Evolutionary conservation across 2,329 filamentous ascomycete genomes (phyloP).

Genomic region (Aspergillus sp.): DNA sequence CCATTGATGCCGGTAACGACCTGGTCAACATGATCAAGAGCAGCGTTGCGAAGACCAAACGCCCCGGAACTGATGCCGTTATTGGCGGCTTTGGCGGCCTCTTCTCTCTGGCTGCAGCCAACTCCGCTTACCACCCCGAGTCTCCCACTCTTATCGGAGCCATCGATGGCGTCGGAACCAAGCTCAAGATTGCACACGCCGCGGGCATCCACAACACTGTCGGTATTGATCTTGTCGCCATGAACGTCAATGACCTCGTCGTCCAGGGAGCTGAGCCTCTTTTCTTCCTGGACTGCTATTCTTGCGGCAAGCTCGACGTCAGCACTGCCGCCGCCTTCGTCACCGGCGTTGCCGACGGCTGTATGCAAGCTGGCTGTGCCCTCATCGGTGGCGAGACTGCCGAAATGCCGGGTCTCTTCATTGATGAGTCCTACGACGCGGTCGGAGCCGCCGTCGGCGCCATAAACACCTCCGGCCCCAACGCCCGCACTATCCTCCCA

Average conservation of each 20-base stretch:
- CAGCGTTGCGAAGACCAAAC: constrained; percentile 81
- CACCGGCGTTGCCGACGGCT: constrained; percentile 85
- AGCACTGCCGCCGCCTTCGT: constrained; percentile 82
- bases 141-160: constrained; percentile 87
- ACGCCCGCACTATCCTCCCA: constrained; percentile 71
- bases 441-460: constrained; percentile 89
- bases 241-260: constrained; percentile 98
- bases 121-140: constrained; percentile 73
- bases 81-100: constrained; percentile 96
- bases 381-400: constrained; percentile 97
- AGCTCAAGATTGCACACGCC: constrained; percentile 91
- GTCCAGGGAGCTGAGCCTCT: constrained; percentile 94
- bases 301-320: constrained; percentile 84
- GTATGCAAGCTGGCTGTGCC: constrained; percentile 81
- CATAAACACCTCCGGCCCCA: constrained; percentile 60
- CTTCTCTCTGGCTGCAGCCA: constrained; percentile 70
- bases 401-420: constrained; percentile 97
- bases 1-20: constrained; percentile 90
- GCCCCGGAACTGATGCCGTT: constrained; percentile 85
- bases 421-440: constrained; percentile 87
- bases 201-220: constrained; percentile 92
- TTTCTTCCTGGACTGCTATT: constrained; percentile 98
- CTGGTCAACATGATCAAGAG: constrained; percentile 91
- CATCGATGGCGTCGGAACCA: constrained; percentile 95
- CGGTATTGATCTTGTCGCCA: constrained; percentile 94